phyloP scores from a whole-genome alignment of 2,329 filamentous ascomycete species.

The Neodidymelliopsis sp. region DNA sequence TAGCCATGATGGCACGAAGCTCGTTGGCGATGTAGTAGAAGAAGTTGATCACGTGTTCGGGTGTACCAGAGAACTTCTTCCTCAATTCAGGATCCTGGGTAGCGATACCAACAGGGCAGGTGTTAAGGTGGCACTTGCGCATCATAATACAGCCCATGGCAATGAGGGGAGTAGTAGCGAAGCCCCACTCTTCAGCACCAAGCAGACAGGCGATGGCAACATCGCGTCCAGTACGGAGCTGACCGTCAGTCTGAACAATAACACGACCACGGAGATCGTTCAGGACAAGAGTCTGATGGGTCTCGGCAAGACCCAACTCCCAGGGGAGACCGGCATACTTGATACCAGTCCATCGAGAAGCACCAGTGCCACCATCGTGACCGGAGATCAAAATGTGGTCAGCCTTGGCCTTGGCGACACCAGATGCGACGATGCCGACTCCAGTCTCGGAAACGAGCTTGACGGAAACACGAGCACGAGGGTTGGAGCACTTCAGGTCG shows the following conservation, averaged over 20 bases:
- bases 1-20: constrained; percentile 95
- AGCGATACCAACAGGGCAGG: constrained; percentile 91
- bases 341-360: constrained; percentile 97
- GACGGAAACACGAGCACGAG: constrained; percentile 88
- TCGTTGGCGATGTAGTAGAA: constrained; percentile 98
- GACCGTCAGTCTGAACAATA: constrained; percentile 94
- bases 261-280: constrained; percentile 96
- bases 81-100: constrained; percentile 94
- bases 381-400: constrained; percentile 97
- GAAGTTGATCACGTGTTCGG: constrained; percentile 98
- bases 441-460: constrained; percentile 98
- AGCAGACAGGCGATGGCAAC: constrained; percentile 93
- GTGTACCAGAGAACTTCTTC: constrained; percentile 91
- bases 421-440: constrained; percentile 95
- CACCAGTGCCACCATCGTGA: constrained; percentile 95
- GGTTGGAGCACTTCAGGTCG: constrained; percentile 95
- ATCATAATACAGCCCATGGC: constrained; percentile 98
- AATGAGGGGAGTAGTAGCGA: constrained; percentile 92
- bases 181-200: constrained; percentile 98
- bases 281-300: constrained; percentile 92
- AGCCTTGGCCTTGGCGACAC: constrained; percentile 96
- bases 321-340: constrained; percentile 97
- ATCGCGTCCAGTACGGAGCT: constrained; percentile 90
- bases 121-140: constrained; percentile 76
- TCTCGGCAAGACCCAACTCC: constrained; percentile 96